Evolutionary conservation across 331 rosid species (phyloP), one percentile per base, ranked within the genome.

Genomic region (Erythrophleum ivorense): DNA sequence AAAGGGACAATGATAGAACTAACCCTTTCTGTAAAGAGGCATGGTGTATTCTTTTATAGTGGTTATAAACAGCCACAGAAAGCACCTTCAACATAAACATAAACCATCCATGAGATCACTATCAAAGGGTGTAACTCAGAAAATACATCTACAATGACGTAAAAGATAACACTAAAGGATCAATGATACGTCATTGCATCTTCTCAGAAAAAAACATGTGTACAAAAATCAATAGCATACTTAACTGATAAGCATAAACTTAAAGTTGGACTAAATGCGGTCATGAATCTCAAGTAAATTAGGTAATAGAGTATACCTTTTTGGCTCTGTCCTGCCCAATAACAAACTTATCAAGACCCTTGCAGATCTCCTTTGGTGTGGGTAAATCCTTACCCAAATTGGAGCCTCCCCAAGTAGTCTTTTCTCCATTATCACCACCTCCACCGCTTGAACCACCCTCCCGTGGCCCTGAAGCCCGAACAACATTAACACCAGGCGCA

Each of bases 61-160:
- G 98, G 77, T 94, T 94, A 87, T 94, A 91, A 81, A 94, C 98
- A 53, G 97, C 98, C 59, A 94, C 98, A 54, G 98, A 87, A 67
- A 94, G 95, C 81, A 94, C 95, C 97, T 94, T 90, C 76, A 85
- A 69, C 74, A 79, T 59, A 81, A 84, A 84, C 66, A 78, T 49
- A 82, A 76, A 53, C 55, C 85, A 67, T 36, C 38, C 34, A 52
- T 69, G 38, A 63, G 70, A 40, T 43, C 77, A 74, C 73, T 13
- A 11, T 58, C 46, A 10, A 68, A 43, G 72, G 14, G 65, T 19
- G 52, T 40, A 58, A 78, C 10, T 71, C 31, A 40, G 24, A 71
- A 72, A 77, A 82, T 19, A 54, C 48, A 46, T 76, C 59, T 43
- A 48, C 24, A 19, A 15, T 45, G 72, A 72, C 63, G 46, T 16